These are phyloP conservation scores for Hippophae tibetana DNA, from an alignment of 306 rosid species.

Conservation along the genomic window DNA sequence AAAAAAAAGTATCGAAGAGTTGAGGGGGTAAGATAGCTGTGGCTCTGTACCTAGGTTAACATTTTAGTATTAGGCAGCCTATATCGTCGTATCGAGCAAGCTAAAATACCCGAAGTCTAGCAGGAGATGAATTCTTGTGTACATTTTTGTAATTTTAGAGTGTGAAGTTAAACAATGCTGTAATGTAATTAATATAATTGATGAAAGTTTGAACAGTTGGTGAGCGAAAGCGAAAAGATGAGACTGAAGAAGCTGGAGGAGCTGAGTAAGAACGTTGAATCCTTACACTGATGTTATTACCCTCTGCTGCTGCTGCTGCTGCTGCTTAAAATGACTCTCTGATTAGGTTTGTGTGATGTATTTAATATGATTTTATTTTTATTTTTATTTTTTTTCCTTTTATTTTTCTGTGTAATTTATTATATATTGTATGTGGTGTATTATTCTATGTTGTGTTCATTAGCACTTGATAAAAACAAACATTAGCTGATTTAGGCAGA, in stretches of 20 bases:
- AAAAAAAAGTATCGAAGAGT: too few relatives aligned
- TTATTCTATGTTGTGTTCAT: constrained; percentile 44
- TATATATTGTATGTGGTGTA: constrained; percentile 54
- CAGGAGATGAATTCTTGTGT: neutral
- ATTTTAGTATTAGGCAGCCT: too few relatives aligned
- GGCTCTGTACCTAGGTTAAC: too few relatives aligned
- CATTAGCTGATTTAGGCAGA: constrained; percentile 61
- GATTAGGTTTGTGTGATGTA: constrained; percentile 91
- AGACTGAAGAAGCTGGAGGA: constrained; percentile 99
- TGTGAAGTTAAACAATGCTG: neutral
- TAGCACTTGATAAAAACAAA: constrained; percentile 34
- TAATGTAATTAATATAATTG: neutral
- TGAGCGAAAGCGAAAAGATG: constrained; percentile 71
- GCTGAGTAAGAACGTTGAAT: constrained; percentile 79
- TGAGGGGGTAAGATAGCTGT: too few relatives aligned
- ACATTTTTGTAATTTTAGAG: neutral
- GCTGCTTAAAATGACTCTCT: constrained; percentile 23
- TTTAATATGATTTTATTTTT: constrained; percentile 41
- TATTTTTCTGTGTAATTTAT: constrained; percentile 21
- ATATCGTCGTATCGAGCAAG: too few relatives aligned
- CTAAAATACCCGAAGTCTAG: too few relatives aligned
- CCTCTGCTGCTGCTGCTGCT: constrained; percentile 14
- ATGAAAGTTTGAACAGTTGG: constrained; percentile 20
- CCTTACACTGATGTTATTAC: constrained; percentile 33
- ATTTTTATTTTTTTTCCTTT: constrained; percentile 1